Conservation (phyloP, 305 asterid species). For the Caryopteris hybrid region DNA sequence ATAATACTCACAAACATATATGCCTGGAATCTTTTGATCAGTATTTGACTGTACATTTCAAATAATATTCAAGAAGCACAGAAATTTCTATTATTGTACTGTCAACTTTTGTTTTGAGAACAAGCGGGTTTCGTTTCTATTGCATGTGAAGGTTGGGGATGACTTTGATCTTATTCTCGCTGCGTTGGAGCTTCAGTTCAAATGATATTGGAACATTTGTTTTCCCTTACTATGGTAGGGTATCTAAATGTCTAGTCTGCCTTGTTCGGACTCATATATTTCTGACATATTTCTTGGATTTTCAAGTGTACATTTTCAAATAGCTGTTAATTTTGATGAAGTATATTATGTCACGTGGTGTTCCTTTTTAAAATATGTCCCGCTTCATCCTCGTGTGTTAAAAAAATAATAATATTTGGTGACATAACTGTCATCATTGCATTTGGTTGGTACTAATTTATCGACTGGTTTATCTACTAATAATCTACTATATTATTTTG, state of each 20-base stretch:
- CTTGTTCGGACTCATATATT: slow-evolving; percentile 20
- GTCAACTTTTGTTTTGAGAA: slow-evolving; percentile 60
- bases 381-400: not conserved
- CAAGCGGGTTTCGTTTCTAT: slow-evolving; percentile 78
- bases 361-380: not conserved
- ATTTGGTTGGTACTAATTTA: not conserved
- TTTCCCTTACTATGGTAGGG: slow-evolving; percentile 82
- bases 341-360: not conserved
- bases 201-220: slow-evolving; percentile 73
- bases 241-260: slow-evolving; percentile 42
- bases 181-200: slow-evolving; percentile 84
- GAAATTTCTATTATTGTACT: slow-evolving; percentile 34
- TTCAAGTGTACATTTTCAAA: slow-evolving; percentile 11
- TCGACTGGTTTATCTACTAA: not conserved
- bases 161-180: slow-evolving; percentile 77
- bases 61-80: slow-evolving; percentile 2
- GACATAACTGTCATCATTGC: not conserved
- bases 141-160: slow-evolving; percentile 94
- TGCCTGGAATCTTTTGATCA: slow-evolving; percentile 13
- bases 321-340: slow-evolving; percentile 10
- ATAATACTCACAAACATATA: slow-evolving; percentile 3
- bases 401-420: not conserved
- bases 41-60: slow-evolving; percentile 8
- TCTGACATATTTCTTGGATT: slow-evolving; percentile 11
- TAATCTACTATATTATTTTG: not conserved